Evolutionary conservation across 495 filamentous ascomycete species (phyloP), one percentile per base, ranked within the genome.

Genomic region (Pyrenula aspistea): DNA sequence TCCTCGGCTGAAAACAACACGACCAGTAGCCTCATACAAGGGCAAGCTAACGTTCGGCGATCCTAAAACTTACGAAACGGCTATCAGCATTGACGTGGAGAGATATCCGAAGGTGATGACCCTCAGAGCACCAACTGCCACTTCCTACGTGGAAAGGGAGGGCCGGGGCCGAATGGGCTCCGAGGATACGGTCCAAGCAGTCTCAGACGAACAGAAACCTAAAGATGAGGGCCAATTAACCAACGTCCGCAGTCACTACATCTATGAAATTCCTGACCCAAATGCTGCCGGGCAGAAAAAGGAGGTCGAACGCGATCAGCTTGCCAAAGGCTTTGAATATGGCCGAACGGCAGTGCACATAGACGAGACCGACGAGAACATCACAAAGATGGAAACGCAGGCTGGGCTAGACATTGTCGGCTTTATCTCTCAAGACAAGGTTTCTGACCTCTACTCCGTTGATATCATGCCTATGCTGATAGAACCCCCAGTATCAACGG

Each of bases 301-400:
- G 56, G 91, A 96, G 54, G 85, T 99, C 25, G 82, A 85, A 10
- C 82, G 81, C 25, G 91, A 94, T 12, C 84, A 93, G 31, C 76
- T 97, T 36, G 91, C 88, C 31, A 95, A 89, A 64, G 94, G 94
- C 0, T 99, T 93, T 64, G 86, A 88, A 63, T 99, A 97, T 68
- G 94, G 94, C 55, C 79, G 89, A 47, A 96, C 92, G 0, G 89
- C 88, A 0, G 91, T 97, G 1, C 85, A 86, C 59, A 95, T 99
- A 62, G 86, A 79, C 61, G 84, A 87, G 59, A 84, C 85, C 0
- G 94, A 99, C 58, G 76, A 85, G 60, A 85, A 88, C 52, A 77
- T 95, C 53, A 91, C 87, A 1, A 88, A 83, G 54, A 73, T 95
- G 25, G 85, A 94, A 60, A 94, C 91, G 0, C 75, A 71, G 25